Percentiles rank a stretch among this genome's conserved stretches.
Evolutionary conservation across 2,329 filamentous ascomycete genomes (phyloP).

Genomic region (Aspergillus persii): DNA sequence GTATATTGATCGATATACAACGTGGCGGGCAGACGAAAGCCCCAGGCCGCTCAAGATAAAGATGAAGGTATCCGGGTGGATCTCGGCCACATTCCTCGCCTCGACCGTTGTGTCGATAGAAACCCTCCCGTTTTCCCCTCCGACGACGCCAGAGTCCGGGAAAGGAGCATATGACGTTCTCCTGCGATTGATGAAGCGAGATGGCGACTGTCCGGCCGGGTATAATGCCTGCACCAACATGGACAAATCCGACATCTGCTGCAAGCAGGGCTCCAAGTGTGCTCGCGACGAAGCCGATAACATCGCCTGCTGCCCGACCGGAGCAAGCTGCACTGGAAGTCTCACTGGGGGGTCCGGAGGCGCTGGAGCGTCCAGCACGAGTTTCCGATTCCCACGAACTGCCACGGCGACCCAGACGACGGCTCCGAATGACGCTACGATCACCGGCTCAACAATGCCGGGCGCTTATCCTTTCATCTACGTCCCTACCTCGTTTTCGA

Average conservation of each 20-base stretch:
- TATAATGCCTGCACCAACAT: constrained; percentile 54
- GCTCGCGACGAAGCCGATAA: constrained; percentile 55
- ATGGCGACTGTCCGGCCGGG: constrained; percentile 48
- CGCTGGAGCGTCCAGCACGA: constrained; percentile 21
- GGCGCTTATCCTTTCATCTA: constrained; percentile 54
- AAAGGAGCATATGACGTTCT: constrained; percentile 31
- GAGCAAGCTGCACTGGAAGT: constrained; percentile 58
- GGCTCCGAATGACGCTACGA: constrained; percentile 18
- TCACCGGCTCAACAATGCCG: constrained; percentile 44
- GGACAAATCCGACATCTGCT: constrained; percentile 56
- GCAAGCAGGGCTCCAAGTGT: constrained; percentile 53
- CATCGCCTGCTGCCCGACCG: constrained; percentile 61
- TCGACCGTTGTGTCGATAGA: constrained; percentile 30
- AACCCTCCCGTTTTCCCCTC: constrained; percentile 29
- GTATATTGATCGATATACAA: background rate
- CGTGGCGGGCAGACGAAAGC: constrained; percentile 14
- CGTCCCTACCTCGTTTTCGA: constrained; percentile 54
- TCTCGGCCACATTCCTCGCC: constrained; percentile 31
- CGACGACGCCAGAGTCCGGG: constrained; percentile 20
- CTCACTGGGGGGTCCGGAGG: constrained; percentile 37
- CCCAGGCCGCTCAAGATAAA: constrained; percentile 27
- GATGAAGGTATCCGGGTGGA: constrained; percentile 36
- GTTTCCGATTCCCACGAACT: constrained; percentile 37
- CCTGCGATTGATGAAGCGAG: constrained; percentile 28
- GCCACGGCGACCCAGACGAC: constrained; percentile 30